Evolutionary conservation across 306 rosid genomes (phyloP).

Genomic region (Acacia confusa): DNA sequence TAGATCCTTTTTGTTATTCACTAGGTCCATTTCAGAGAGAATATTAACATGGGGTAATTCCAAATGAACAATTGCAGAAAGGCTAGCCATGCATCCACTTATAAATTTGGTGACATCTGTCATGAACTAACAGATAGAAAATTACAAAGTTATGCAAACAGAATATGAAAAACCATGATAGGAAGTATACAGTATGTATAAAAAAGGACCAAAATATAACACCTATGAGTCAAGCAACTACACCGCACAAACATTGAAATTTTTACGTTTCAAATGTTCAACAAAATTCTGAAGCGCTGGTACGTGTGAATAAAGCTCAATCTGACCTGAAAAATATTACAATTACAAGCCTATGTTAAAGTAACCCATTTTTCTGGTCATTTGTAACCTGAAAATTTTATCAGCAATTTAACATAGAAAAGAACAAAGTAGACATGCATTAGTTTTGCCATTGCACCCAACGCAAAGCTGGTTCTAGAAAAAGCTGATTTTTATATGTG

Average conservation of each 20-base stretch:
- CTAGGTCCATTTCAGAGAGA: constrained; percentile 96
- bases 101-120: constrained; percentile 93
- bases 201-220: background rate
- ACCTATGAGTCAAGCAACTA: constrained; percentile 96
- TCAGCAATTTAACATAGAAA: background rate
- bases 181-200: background rate
- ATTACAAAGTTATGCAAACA: constrained; percentile 19
- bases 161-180: background rate
- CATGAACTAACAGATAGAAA: constrained; percentile 60
- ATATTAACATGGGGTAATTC: constrained; percentile 92
- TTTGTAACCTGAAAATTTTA: constrained; percentile 12
- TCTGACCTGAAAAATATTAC: constrained; percentile 67
- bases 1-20: constrained; percentile 67
- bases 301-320: constrained; percentile 89
- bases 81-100: constrained; percentile 90
- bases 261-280: constrained; percentile 78
- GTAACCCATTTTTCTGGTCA: background rate
- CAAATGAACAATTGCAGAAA: constrained; percentile 87
- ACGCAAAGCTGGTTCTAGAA: background rate
- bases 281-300: constrained; percentile 80
- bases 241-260: constrained; percentile 81
- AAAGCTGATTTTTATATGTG: background rate
- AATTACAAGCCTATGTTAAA: constrained; percentile 19
- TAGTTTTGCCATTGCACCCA: background rate
- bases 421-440: background rate